A percentile compares a stretch with the other conserved stretches of the same genome.
Evolutionary conservation across 768 basidiomycete genomes (phyloP).

Genomic region (Guyanaporus albipodus): DNA sequence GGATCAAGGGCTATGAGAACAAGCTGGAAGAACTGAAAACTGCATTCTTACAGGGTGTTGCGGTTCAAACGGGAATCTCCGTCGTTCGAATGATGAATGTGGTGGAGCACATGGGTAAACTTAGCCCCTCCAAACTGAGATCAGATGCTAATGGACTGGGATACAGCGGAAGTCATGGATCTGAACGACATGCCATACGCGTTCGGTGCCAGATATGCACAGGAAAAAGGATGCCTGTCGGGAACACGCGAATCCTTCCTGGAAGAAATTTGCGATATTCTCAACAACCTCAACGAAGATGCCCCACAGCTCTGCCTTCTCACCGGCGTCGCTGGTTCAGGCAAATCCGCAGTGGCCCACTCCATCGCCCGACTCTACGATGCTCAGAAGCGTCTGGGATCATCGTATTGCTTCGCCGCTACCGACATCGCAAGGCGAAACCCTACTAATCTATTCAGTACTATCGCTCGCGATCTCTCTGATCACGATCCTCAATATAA

Average conservation of each 20-base stretch:
- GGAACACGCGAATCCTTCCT: not conserved
- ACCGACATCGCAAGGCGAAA: conserved; percentile 2
- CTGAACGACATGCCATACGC: not conserved
- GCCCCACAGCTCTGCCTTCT: conserved; percentile 11
- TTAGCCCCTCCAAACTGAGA: not conserved
- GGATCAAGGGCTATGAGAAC: not conserved
- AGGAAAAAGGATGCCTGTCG: not conserved
- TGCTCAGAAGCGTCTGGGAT: not conserved
- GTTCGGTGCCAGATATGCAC: not conserved
- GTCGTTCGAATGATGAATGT: not conserved
- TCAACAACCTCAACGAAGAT: not conserved
- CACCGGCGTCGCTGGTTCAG: conserved; percentile 10
- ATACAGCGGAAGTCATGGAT: not conserved
- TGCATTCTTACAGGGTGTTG: not conserved
- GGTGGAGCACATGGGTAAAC: not conserved
- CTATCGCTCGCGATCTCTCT: not conserved
- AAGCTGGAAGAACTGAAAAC: not conserved
- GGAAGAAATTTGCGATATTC: not conserved
- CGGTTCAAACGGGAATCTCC: not conserved
- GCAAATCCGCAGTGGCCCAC: not conserved
- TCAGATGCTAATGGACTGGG: not conserved
- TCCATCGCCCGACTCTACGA: conserved; percentile 1
- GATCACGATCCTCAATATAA: not conserved
- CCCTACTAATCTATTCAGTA: conserved; percentile 21
- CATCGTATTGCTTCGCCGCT: conserved; percentile 13